Evolutionary conservation across 2,329 filamentous ascomycete species (phyloP), one percentile per base, ranked within the genome.

Genomic region (Xylariales sp.): DNA sequence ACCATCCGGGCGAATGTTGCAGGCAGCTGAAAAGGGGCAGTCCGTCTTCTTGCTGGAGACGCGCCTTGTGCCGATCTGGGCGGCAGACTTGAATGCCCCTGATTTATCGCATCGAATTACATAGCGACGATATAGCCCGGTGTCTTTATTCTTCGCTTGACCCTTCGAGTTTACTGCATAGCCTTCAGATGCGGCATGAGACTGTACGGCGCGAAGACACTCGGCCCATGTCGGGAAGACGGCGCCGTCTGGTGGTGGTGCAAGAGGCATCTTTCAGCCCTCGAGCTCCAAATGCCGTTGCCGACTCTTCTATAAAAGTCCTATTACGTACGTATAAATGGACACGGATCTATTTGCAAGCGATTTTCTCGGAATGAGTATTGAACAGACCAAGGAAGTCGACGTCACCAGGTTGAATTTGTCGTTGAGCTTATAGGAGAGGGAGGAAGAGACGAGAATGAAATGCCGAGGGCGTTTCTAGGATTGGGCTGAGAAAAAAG

Each of bases 41-140:
- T 72, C 74, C 30, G 74, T 76, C 62, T 75, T 75, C 67, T 76
- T 76, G 62, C 64, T 74, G 6, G 71, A 69, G 12, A 68, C 71
- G 46, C 72, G 73, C 18, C 72, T 71, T 32, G 69, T 49, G 23
- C 72, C 72, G n/a, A 74, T 64, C 41, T 69, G 69, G 10, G 73
- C 73, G 46, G 72, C 69, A 1, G 73, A 75, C 39, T 73, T 71
- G 62, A 75, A 76, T 41, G 59, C 69, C 0, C 74, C 74, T 1
- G 73, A 75, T 45, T 73, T 75, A 58, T 74, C 74, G 60, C 74
- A 76, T 36, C 72, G 69, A 48, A 76, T 74, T 30, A 72, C 55
- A 58, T 74, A 74, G 57, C 74, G 74, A 36, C 71, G 71, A 43
- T 75, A 76, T 39, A 72, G 67, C 0, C 74, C 74, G 8, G 74